These are phyloP conservation scores for Cercospora zeina DNA, from an alignment of 2,329 filamentous ascomycete species.

Conservation along the genomic window DNA sequence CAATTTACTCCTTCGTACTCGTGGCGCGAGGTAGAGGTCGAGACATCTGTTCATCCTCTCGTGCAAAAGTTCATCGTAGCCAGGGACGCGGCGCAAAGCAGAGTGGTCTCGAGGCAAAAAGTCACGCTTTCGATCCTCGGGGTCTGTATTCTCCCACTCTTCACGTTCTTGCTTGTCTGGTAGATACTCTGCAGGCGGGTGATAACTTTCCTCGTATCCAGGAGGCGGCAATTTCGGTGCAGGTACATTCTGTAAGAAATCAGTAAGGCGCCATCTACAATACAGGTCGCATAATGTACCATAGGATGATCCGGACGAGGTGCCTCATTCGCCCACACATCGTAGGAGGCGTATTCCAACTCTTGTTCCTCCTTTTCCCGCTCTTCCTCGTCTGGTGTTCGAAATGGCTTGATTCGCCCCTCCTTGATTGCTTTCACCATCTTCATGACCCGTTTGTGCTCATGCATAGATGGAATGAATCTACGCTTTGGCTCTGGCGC, in stretches of 20 bases:
- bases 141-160: conserved; percentile 80
- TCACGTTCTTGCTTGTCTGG: conserved; percentile 81
- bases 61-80: conserved; percentile 85
- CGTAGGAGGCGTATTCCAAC: conserved; percentile 71
- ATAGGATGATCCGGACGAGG: conserved; percentile 81
- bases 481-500: conserved; percentile 94
- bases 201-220: conserved; percentile 93
- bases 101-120: conserved; percentile 82
- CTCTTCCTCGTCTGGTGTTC: conserved; percentile 66
- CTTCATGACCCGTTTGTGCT: conserved; percentile 95
- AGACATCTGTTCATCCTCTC: conserved; percentile 94
- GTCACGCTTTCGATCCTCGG: conserved; percentile 86
- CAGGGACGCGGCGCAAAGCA: conserved; percentile 86
- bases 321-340: conserved; percentile 93
- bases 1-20: conserved; percentile 87
- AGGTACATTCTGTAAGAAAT: conserved; percentile 63
- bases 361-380: conserved; percentile 62
- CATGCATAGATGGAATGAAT: conserved; percentile 95
- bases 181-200: conserved; percentile 91
- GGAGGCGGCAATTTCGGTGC: conserved; percentile 92
- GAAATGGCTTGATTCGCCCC: conserved; percentile 89
- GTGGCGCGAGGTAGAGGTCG: conserved; percentile 90
- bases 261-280: not conserved
- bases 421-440: conserved; percentile 93
- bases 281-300: conserved; percentile 40